Evolutionary conservation across 2,329 filamentous ascomycete genomes (phyloP).

Genomic region (Ciborinia camelliae): DNA sequence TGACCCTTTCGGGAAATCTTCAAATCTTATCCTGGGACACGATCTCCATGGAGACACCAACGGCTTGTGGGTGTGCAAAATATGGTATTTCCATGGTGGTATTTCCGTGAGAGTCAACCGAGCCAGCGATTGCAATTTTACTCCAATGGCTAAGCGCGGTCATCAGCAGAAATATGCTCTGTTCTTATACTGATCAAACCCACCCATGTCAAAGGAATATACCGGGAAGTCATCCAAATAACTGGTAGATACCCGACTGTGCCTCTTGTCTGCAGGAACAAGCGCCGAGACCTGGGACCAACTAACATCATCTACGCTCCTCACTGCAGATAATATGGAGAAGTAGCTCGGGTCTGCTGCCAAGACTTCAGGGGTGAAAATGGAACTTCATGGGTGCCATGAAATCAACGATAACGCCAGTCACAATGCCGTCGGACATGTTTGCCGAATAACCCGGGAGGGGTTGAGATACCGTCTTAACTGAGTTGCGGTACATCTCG

Average conservation of each 20-base stretch:
- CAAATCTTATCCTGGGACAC: not conserved
- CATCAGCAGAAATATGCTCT: not conserved
- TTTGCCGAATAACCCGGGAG: constrained; percentile 18
- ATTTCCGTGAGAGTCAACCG: not conserved
- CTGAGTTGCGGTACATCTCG: constrained; percentile 8
- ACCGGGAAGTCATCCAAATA: not conserved
- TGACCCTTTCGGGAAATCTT: constrained; percentile 5
- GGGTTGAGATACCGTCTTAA: constrained; percentile 12
- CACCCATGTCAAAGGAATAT: constrained; percentile 14
- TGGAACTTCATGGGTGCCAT: constrained; percentile 15
- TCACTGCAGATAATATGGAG: constrained; percentile 17
- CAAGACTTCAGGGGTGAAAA: constrained; percentile 2
- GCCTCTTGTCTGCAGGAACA: constrained; percentile 36
- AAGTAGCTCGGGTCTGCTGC: constrained; percentile 5
- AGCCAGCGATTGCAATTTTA: constrained; percentile 6
- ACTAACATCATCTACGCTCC: constrained; percentile 9
- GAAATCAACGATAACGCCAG: constrained; percentile 20
- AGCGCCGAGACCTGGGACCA: constrained; percentile 26
- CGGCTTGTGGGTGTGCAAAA: not conserved
- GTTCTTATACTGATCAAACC: constrained; percentile 1
- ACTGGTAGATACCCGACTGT: constrained; percentile 25
- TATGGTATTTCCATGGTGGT: not conserved
- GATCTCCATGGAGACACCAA: not conserved
- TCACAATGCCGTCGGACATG: constrained; percentile 16
- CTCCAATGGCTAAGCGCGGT: constrained; percentile 14